Base-by-base conservation (phyloP, 2,329 filamentous ascomycete genomes). In the Beauveria australis region DNA sequence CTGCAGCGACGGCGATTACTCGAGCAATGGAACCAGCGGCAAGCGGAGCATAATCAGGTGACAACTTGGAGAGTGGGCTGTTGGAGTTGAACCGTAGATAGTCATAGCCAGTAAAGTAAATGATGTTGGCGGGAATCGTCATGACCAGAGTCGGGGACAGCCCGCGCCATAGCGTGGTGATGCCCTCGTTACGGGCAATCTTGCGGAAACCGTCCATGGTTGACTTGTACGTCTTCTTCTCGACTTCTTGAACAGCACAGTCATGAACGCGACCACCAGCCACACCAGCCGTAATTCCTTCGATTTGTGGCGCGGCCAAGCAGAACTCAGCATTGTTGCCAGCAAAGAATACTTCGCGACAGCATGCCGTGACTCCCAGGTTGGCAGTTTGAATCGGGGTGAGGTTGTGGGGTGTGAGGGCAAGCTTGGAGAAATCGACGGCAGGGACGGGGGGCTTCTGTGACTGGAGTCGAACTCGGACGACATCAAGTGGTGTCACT, bases 61-160 rank as follows among this genome's bases (percentile, higher is more conserved):
- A 81, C 22, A 81, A 66, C 47, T 78, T 79, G 41, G 81, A 81
- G 64, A 97, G 82, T 0, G 92, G 92, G 66, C 90, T 96, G 47
- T 76, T 77, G 1, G 79, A 77, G 67, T 90, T 89, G 65, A 82
- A 89, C 41, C 94, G 87, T 62, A 99, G 73, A 89, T 92, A 97
- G 70, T 99, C 94, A 74, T 99, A 99, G 44, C 94, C 94, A 14
- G 94, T 95, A 69, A 97, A 97, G 75, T 99, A 99, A 66, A 99
- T 97, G 66, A 99, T 94, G 72, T 99, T 99, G 28, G 87, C 91
- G 0, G 94, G 94, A 6, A 99, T 83, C 0, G 92, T 87, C 94
- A 99, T 99, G 65, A 92, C 82, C 24, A 99, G 78, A 0, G 94
- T 99, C 0, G 94, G 93, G n/a, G 90, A 95, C 5, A 99, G 78